phyloP scores from a whole-genome alignment of 225 moss, liverwort and hornwort species.

The Pleurozium schreberi region DNA sequence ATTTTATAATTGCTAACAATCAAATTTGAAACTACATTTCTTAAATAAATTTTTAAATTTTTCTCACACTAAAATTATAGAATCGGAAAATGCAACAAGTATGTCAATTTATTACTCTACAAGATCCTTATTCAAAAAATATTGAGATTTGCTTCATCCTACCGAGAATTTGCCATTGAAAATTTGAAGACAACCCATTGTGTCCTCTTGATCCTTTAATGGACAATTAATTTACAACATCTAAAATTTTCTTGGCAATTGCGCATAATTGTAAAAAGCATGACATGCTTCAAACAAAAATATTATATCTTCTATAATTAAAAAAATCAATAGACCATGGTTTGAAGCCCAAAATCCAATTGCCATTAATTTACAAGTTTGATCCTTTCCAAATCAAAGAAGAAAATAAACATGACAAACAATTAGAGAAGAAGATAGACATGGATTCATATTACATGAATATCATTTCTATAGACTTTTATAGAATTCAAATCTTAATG shows the following conservation, averaged over 20 bases:
- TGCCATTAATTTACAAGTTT: background rate
- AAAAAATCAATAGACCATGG: accelerated
- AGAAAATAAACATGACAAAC: background rate
- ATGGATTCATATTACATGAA: background rate
- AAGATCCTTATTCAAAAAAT: no score
- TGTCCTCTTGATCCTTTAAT: no score
- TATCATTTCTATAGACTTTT: background rate
- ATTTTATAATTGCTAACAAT: no score
- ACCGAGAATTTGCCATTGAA: no score
- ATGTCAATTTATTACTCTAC: no score
- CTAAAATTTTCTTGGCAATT: background rate
- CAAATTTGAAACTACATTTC: no score
- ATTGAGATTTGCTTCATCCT: no score
- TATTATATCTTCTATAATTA: background rate
- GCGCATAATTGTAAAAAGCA: no score
- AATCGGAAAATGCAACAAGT: no score
- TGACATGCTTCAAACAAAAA: background rate
- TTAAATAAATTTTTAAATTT: no score
- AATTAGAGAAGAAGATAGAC: background rate
- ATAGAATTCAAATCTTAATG: background rate
- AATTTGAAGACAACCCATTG: no score
- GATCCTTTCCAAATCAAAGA: background rate
- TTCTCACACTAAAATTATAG: no score
- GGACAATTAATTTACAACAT: background rate
- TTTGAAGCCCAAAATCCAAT: background rate